A percentile compares a stretch with the other conserved stretches of the same genome.
Conservation (phyloP, 495 filamentous ascomycete genomes). For the Jackrogersella multiformis region DNA sequence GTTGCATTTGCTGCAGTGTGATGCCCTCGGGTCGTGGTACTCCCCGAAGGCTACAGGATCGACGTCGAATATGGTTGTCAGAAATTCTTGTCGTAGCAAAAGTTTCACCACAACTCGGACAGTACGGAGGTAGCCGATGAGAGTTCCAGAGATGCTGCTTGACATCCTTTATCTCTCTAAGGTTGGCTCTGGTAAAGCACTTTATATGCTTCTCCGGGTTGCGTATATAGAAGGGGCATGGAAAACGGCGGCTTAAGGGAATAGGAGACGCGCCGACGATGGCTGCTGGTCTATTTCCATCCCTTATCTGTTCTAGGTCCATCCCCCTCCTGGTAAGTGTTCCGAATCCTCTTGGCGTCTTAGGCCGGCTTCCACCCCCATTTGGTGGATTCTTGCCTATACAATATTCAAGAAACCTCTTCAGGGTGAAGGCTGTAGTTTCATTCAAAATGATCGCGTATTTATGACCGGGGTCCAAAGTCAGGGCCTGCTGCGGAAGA, state of each 20-base stretch:
- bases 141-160: constrained; percentile 34
- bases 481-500: not conserved
- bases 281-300: not conserved
- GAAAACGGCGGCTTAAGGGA: not conserved
- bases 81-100: constrained; percentile 23
- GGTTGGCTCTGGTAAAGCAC: constrained; percentile 17
- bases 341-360: not conserved
- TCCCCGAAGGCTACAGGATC: not conserved
- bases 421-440: not conserved
- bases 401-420: constrained; percentile 1
- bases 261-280: not conserved
- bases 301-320: too few species aligned
- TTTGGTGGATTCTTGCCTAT: not conserved
- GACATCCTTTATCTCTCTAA: constrained; percentile 28
- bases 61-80: constrained; percentile 22
- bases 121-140: constrained; percentile 29
- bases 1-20: constrained; percentile 30
- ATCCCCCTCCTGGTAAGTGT: too few species aligned
- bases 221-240: constrained; percentile 33
- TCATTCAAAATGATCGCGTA: not conserved
- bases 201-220: constrained; percentile 9
- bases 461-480: not conserved
- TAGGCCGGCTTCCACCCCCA: not conserved
- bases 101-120: constrained; percentile 24
- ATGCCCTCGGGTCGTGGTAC: constrained; percentile 33